Evolutionary conservation across 352 stramenopile species (phyloP).

Genomic region (Globisporangium yorkense): DNA sequence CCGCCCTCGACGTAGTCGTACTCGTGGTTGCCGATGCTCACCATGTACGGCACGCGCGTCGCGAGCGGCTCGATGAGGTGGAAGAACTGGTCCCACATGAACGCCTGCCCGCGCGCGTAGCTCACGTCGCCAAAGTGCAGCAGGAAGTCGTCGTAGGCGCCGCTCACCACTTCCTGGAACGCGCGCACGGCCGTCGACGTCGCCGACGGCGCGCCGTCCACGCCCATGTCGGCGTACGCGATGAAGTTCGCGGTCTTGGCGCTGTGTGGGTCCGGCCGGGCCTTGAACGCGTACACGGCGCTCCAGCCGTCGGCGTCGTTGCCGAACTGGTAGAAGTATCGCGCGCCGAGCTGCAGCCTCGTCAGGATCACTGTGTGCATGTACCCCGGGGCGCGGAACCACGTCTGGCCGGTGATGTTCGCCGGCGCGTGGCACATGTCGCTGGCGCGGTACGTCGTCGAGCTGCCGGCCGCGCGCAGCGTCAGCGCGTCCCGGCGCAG

Average conservation of each 20-base stretch:
- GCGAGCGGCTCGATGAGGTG: conserved; percentile 62
- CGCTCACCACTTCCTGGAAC: conserved; percentile 8
- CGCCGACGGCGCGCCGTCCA: conserved; percentile 8
- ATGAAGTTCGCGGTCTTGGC: conserved; percentile 6
- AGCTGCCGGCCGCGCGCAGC: background rate
- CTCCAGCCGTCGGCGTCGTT: background rate
- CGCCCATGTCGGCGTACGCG: conserved; percentile 10
- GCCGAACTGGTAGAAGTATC: conserved; percentile 14
- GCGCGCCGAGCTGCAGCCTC: no score
- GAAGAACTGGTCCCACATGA: conserved; percentile 60
- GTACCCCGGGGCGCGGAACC: conserved; percentile 17
- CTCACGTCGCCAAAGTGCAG: conserved; percentile 13
- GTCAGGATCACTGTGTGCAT: no score
- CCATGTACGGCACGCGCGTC: conserved; percentile 56
- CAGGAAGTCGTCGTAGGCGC: conserved; percentile 11
- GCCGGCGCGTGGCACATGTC: conserved; percentile 27
- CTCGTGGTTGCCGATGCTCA: conserved; percentile 51
- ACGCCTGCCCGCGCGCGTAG: conserved; percentile 6
- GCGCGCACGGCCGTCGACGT: conserved; percentile 10
- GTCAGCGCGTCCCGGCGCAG: background rate
- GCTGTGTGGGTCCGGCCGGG: conserved; percentile 14
- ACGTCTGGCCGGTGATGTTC: conserved; percentile 2
- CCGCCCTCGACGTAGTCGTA: conserved; percentile 50
- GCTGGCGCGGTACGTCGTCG: conserved; percentile 10
- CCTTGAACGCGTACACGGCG: conserved; percentile 6